Percentiles rank a stretch among this genome's conserved stretches.
Conservation (phyloP, 495 filamentous ascomycete species). For the Corynascus novoguineensis region DNA sequence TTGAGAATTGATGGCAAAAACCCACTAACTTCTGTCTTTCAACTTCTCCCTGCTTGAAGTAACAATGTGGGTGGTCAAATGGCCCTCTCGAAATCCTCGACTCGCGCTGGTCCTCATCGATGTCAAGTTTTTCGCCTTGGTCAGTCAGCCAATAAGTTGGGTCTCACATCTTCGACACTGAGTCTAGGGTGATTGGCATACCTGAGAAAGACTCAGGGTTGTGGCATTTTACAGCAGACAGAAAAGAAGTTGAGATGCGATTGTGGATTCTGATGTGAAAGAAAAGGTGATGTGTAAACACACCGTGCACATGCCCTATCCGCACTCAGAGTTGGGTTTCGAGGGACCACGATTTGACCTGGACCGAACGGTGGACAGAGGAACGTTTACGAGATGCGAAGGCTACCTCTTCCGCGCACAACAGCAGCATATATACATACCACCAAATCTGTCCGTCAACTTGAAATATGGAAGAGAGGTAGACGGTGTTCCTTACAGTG, state of each 20-base stretch:
- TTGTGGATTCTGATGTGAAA: background rate
- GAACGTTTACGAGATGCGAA: no score
- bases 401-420: no score
- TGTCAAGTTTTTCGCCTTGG: background rate
- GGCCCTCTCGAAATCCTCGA: background rate
- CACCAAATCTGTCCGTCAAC: no score
- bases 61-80: background rate
- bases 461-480: no score
- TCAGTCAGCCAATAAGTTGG: background rate
- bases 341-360: no score
- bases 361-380: no score
- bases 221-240: background rate
- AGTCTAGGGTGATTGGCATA: background rate
- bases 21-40: background rate
- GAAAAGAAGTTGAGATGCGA: background rate
- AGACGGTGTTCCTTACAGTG: no score
- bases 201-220: no score
- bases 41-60: background rate
- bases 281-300: background rate
- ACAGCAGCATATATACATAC: no score
- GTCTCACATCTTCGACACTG: background rate
- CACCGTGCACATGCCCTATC: background rate
- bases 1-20: no score
- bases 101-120: background rate
- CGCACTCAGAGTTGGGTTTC: background rate